phyloP scores from a whole-genome alignment of 768 basidiomycete species.

The Suillus luteus region DNA sequence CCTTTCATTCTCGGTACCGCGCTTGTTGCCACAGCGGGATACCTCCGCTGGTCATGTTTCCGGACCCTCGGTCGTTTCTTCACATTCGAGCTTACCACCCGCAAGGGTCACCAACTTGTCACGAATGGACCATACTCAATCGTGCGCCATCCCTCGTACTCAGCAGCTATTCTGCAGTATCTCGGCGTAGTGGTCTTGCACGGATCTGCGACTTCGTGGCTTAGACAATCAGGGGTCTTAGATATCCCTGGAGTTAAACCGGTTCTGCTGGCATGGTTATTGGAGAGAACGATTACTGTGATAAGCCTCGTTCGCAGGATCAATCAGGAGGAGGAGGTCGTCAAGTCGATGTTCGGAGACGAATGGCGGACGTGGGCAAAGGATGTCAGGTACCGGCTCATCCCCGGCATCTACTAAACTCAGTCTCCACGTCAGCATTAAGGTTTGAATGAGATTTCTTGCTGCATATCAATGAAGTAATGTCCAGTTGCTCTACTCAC shows the following conservation, averaged over 20 bases:
- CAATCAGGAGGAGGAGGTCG: constrained; percentile 33
- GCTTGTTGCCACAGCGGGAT: constrained; percentile 21
- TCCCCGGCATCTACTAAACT: constrained; percentile 35
- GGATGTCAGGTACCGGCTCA: constrained; percentile 32
- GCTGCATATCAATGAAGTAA: not conserved
- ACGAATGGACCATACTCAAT: constrained; percentile 31
- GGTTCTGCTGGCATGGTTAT: constrained; percentile 2
- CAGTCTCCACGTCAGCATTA: not conserved
- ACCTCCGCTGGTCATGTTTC: constrained; percentile 30
- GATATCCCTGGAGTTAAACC: constrained; percentile 11
- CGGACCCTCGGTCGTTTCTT: constrained; percentile 28
- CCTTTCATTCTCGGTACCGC: constrained; percentile 21
- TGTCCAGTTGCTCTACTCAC: not conserved
- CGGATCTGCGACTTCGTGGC: constrained; percentile 16
- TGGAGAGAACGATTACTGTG: constrained; percentile 10
- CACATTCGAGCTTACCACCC: constrained; percentile 32
- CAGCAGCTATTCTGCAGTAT: constrained; percentile 17
- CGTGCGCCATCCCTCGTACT: constrained; percentile 35
- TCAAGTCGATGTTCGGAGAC: constrained; percentile 33
- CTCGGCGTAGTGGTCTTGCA: constrained; percentile 12
- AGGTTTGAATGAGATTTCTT: not conserved
- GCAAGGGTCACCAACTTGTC: constrained; percentile 27
- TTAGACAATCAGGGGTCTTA: constrained; percentile 17
- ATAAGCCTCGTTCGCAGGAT: constrained; percentile 8
- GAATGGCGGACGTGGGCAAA: constrained; percentile 37